Percentiles rank a stretch among this genome's conserved stretches.
Conservation (phyloP, 1,284 basidiomycete species). For the Prillingera fragicola region DNA sequence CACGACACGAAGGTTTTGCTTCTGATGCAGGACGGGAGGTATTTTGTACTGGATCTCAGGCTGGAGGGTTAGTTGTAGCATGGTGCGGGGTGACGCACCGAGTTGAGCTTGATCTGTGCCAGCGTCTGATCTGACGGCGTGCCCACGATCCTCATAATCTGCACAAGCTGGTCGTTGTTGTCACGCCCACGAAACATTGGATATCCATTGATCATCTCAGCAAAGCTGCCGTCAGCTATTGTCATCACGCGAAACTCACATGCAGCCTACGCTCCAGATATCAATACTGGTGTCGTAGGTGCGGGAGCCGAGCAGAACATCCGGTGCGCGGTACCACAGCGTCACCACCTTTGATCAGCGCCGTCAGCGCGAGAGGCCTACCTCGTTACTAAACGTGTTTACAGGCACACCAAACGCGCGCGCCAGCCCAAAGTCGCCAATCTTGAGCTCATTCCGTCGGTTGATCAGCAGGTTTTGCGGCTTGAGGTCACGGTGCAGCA, state of each 20-base stretch:
- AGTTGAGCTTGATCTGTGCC: constrained; percentile 83
- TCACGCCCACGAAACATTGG: constrained; percentile 96
- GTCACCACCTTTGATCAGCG: constrained; percentile 73
- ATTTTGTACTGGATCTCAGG: constrained; percentile 73
- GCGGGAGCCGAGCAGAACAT: constrained; percentile 88
- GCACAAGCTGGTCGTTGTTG: constrained; percentile 94
- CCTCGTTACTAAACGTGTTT: constrained; percentile 97
- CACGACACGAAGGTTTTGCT: constrained; percentile 81
- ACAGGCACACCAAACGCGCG: constrained; percentile 96
- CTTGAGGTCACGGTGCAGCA: constrained; percentile 94
- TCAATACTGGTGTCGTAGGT: constrained; percentile 97
- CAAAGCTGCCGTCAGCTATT: constrained; percentile 29
- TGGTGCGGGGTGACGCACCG: constrained; percentile 55
- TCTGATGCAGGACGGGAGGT: constrained; percentile 70
- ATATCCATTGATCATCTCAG: constrained; percentile 78
- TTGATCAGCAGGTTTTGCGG: constrained; percentile 97
- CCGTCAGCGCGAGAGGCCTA: constrained; percentile 41
- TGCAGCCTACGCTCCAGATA: constrained; percentile 91
- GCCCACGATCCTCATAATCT: constrained; percentile 96
- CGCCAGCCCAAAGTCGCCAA: constrained; percentile 92
- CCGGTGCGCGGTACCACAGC: constrained; percentile 96
- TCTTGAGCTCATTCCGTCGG: constrained; percentile 80
- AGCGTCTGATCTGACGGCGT: constrained; percentile 88
- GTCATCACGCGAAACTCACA: constrained; percentile 34
- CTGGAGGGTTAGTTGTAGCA: constrained; percentile 47